Percentiles rank a stretch among this genome's conserved stretches.
Conservation (phyloP, 768 basidiomycete genomes). For the Serendipita sp. region DNA sequence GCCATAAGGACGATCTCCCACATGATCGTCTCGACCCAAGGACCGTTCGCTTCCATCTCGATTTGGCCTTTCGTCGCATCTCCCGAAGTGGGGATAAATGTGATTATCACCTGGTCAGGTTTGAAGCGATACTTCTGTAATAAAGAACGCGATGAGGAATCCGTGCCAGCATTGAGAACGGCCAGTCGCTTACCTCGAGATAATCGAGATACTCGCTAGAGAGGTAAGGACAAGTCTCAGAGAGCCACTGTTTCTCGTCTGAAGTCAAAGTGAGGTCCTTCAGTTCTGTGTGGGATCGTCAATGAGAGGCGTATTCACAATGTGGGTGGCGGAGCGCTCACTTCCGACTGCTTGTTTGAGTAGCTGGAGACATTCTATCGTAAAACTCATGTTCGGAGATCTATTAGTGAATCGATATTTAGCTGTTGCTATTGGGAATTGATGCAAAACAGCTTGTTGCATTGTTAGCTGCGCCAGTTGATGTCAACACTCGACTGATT, state of each 20-base stretch:
- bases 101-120: slow-evolving; percentile 52
- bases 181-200: slow-evolving; percentile 24
- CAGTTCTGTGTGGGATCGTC: slow-evolving; percentile 36
- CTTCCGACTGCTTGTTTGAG: slow-evolving; percentile 40
- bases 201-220: slow-evolving; percentile 56
- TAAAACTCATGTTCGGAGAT: slow-evolving; percentile 45
- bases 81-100: slow-evolving; percentile 42
- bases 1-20: slow-evolving; percentile 98
- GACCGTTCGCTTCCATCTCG: slow-evolving; percentile 55
- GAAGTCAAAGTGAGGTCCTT: slow-evolving; percentile 39
- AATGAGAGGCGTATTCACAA: not conserved
- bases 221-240: slow-evolving; percentile 57
- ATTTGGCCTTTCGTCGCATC: slow-evolving; percentile 37
- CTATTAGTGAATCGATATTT: slow-evolving; percentile 75
- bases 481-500: slow-evolving; percentile 1
- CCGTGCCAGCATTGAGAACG: slow-evolving; percentile 17
- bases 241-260: slow-evolving; percentile 53
- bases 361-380: slow-evolving; percentile 42
- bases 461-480: slow-evolving; percentile 53
- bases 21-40: slow-evolving; percentile 72
- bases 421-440: slow-evolving; percentile 56
- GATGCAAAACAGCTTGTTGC: slow-evolving; percentile 77
- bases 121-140: slow-evolving; percentile 43
- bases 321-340: slow-evolving; percentile 20
- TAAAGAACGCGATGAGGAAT: not conserved